phyloP scores from a whole-genome alignment of 257 asterid species.

The Lantana camara region DNA sequence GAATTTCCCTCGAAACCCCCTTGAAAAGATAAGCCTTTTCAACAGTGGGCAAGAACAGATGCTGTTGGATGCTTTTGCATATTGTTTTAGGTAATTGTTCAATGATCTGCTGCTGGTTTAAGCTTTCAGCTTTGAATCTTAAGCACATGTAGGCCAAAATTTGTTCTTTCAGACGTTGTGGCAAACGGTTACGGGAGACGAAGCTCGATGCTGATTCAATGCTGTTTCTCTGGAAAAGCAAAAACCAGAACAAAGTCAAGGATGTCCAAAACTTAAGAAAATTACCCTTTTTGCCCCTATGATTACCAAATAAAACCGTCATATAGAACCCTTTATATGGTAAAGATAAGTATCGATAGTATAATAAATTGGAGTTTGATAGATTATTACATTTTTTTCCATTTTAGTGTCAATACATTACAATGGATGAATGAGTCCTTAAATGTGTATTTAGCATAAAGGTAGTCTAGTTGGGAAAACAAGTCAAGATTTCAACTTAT shows the following conservation, averaged over 20 bases:
- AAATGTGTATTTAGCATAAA: too few relatives aligned
- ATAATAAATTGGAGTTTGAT: too few relatives aligned
- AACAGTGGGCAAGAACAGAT: conserved; percentile 74
- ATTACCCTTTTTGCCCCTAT: too few relatives aligned
- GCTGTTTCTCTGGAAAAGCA: conserved; percentile 66
- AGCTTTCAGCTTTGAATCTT: conserved; percentile 81
- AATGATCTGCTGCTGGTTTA: conserved; percentile 83
- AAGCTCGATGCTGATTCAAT: conserved; percentile 86
- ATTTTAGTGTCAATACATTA: too few relatives aligned
- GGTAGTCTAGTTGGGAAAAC: too few relatives aligned
- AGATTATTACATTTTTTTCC: too few relatives aligned
- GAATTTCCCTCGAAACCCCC: conserved; percentile 69
- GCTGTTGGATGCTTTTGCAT: conserved; percentile 71
- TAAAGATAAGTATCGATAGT: too few relatives aligned
- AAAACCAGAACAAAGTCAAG: background rate
- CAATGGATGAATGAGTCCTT: too few relatives aligned
- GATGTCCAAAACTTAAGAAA: too few relatives aligned
- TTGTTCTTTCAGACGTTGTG: conserved; percentile 78
- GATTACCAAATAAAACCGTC: too few relatives aligned
- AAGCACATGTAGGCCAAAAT: conserved; percentile 89
- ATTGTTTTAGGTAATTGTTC: conserved; percentile 85
- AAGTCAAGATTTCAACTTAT: too few relatives aligned
- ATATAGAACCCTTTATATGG: too few relatives aligned
- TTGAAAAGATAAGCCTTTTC: conserved; percentile 76
- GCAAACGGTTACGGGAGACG: conserved; percentile 71